phyloP scores from a whole-genome alignment of 768 basidiomycete genomes.

The Pleurotus giganteus region DNA sequence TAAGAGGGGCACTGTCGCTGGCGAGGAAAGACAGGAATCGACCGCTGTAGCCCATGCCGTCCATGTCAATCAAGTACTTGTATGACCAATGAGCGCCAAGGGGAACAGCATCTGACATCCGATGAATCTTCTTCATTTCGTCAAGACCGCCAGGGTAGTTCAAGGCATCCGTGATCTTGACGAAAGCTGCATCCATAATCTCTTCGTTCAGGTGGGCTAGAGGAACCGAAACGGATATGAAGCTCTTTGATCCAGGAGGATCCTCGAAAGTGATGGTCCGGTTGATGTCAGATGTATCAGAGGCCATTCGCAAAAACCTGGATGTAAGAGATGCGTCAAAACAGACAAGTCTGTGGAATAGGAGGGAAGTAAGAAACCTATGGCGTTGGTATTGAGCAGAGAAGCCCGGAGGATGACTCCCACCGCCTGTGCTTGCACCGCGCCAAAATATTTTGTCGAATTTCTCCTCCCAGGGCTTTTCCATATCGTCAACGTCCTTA shows the following conservation, averaged over 20 bases:
- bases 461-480: conserved; percentile 87
- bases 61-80: conserved; percentile 90
- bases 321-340: conserved; percentile 21
- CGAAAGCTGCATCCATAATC: conserved; percentile 87
- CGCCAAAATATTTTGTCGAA: conserved; percentile 90
- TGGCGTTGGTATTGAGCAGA: conserved; percentile 84
- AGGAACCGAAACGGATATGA: conserved; percentile 61
- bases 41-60: conserved; percentile 94
- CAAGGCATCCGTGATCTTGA: conserved; percentile 65
- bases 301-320: conserved; percentile 77
- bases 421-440: conserved; percentile 95
- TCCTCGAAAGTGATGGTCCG: conserved; percentile 70
- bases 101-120: conserved; percentile 73
- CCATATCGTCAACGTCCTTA: conserved; percentile 81
- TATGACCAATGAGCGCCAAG: conserved; percentile 89
- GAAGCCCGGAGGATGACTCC: conserved; percentile 83
- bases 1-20: conserved; percentile 87
- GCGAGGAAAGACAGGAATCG: conserved; percentile 83
- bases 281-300: conserved; percentile 47
- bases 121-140: conserved; percentile 60
- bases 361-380: conserved; percentile 41
- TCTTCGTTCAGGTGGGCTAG: conserved; percentile 65
- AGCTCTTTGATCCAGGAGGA: conserved; percentile 55
- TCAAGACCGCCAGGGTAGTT: conserved; percentile 76
- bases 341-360: neutral